Base-by-base conservation (phyloP, 768 basidiomycete species). In the Postia placenta region DNA sequence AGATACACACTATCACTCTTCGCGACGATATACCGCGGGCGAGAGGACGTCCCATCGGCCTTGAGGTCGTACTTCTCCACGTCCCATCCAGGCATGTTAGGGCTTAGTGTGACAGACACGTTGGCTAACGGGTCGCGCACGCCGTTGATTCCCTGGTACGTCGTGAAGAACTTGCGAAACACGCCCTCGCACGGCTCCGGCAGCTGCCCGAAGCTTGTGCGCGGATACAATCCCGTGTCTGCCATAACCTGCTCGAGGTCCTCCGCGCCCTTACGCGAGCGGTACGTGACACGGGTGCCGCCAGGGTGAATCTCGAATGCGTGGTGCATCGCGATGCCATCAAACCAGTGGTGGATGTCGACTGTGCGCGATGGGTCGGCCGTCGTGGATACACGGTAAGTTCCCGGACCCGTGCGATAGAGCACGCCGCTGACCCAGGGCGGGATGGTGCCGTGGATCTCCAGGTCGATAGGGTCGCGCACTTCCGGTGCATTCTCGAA, bases 251-350 rank as follows among this genome's bases (percentile, higher is more conserved):
- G 44, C 37, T 71, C 63, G 42, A 66, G 57, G 0, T 59, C 61
- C 26, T 63, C 64, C 12, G 60, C 49, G 15, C 63, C 62, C 11
- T 56, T 57, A 50, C 64, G 68, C 26, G 64, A 69, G 33, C 61
- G 63, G 54, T 72, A 72, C 25, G 61, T 46, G 25, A 71, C 67
- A 1, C 56, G 64, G 22, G 48, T 4, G 5, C 57, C 60, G 17
- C 48, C 58, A 0, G 61, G 55, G 23, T 58, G 53, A 56, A 72
- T 69, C 48, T 69, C 64, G 56, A 72, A 72, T 42, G 67, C 65
- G 50, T 72, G 69, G 54, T 65, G 65, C 52, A 68, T 62, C 15
- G 66, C 62, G 41, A 73, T 64, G 23, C 71, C 71, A 44, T 72
- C 71, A 47, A 72, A 72, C 71, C 70, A 69, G 42, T 71, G 71